Percentiles rank a stretch among this genome's conserved stretches.
Conservation (phyloP, 2,329 filamentous ascomycete species). For the Verticillium nonalfalfae region DNA sequence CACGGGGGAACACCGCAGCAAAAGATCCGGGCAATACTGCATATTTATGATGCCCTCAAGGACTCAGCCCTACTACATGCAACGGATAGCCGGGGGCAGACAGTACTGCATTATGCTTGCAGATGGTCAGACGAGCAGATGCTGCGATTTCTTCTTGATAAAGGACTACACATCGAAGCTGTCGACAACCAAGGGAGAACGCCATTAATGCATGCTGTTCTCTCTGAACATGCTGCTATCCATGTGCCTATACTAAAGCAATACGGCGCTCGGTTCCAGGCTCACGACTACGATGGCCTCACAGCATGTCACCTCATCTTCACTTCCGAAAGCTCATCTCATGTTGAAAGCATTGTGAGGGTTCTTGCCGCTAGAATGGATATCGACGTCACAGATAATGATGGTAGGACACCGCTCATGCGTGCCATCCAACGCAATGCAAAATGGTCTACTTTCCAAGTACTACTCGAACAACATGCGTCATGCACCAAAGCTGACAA, state of each 20-base stretch:
- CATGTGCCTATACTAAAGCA: background rate
- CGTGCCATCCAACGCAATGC: background rate
- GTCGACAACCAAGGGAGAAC: background rate
- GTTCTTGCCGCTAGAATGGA: background rate
- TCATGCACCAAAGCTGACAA: background rate
- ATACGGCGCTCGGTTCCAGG: background rate
- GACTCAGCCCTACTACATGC: no score
- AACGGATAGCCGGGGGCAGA: no score
- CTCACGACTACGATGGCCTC: background rate
- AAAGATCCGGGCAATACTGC: no score
- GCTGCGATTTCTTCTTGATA: background rate
- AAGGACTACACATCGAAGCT: background rate
- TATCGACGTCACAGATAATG: background rate
- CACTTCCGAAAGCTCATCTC: background rate
- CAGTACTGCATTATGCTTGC: background rate
- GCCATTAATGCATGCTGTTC: background rate
- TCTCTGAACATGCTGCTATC: background rate
- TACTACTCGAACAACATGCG: no score
- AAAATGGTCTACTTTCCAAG: no score
- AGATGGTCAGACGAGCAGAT: no score
- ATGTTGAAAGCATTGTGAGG: background rate
- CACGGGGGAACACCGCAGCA: no score
- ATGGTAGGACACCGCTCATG: background rate
- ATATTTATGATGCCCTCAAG: no score
- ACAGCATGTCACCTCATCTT: background rate